phyloP scores from a whole-genome alignment of 306 rosid genomes.

The Hippophae tibetana region DNA sequence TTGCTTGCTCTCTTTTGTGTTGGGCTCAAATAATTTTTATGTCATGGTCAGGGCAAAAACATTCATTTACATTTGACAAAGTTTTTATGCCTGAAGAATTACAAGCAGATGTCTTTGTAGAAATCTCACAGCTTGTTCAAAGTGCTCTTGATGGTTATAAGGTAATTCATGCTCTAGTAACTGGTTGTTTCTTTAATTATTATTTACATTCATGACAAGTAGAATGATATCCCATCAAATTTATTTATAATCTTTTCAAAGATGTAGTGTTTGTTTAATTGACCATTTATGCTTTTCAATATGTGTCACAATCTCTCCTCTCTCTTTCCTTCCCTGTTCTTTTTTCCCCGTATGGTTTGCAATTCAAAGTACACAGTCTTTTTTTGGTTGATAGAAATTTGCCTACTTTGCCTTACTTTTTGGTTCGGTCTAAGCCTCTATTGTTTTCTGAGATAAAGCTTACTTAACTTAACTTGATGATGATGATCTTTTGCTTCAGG shows the following conservation, averaged over 20 bases:
- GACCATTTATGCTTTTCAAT: too few relatives aligned
- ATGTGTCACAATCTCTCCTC: too few relatives aligned
- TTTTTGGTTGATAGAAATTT: not conserved
- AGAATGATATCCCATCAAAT: not conserved
- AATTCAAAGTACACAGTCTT: too few relatives aligned
- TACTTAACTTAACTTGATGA: slow-evolving; percentile 7
- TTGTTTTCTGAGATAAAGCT: not conserved
- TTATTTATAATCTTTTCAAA: not conserved
- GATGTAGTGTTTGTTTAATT: not conserved
- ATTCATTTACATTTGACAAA: slow-evolving; percentile 82
- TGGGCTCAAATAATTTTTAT: slow-evolving; percentile 17
- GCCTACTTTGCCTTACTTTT: not conserved
- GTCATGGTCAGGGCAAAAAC: slow-evolving; percentile 60
- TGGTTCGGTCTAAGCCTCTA: slow-evolving; percentile 3
- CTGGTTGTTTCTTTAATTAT: not conserved
- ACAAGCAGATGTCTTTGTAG: slow-evolving; percentile 79
- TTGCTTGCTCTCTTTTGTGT: slow-evolving; percentile 10
- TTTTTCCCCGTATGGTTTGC: too few relatives aligned
- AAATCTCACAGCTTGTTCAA: slow-evolving; percentile 95
- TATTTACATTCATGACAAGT: not conserved
- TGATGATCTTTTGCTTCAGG: slow-evolving; percentile 46
- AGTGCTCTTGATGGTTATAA: slow-evolving; percentile 99
- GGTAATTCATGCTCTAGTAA: slow-evolving; percentile 38
- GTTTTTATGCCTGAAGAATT: slow-evolving; percentile 75
- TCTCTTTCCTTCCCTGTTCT: too few relatives aligned